Evolutionary conservation across 2,329 filamentous ascomycete species (phyloP).

Genomic region (Phyllosticta ampelicida): DNA sequence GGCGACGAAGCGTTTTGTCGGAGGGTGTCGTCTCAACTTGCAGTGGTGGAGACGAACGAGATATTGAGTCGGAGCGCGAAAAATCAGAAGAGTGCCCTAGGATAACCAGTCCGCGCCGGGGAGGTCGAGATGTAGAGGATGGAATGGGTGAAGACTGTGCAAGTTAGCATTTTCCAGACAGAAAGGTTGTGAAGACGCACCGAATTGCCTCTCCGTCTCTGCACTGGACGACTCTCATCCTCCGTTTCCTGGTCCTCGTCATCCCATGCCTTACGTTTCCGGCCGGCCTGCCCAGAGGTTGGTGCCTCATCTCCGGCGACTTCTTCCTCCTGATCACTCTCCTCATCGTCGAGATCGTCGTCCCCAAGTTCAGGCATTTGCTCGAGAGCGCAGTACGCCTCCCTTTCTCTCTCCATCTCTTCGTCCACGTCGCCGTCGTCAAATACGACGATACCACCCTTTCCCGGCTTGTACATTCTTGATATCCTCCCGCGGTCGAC

Average conservation of each 20-base stretch:
- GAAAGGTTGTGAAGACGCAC: slow-evolving; percentile 39
- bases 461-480: slow-evolving; percentile 62
- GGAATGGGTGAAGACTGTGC: slow-evolving; percentile 55
- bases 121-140: slow-evolving; percentile 53
- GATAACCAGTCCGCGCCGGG: slow-evolving; percentile 44
- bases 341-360: slow-evolving; percentile 50
- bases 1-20: slow-evolving; percentile 58
- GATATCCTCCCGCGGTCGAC: slow-evolving; percentile 64
- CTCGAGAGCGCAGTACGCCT: slow-evolving; percentile 74
- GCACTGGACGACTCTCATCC: slow-evolving; percentile 64
- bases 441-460: slow-evolving; percentile 83
- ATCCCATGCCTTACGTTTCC: slow-evolving; percentile 32
- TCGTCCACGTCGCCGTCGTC: slow-evolving; percentile 94
- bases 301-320: slow-evolving; percentile 19
- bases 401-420: slow-evolving; percentile 60
- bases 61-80: slow-evolving; percentile 29
- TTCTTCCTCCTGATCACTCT: slow-evolving; percentile 40
- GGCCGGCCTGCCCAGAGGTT: slow-evolving; percentile 25
- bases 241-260: slow-evolving; percentile 53
- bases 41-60: slow-evolving; percentile 23
- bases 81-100: slow-evolving; percentile 28
- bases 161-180: background rate
- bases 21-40: slow-evolving; percentile 50
- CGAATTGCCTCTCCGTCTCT: slow-evolving; percentile 79
- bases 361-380: slow-evolving; percentile 88